These are phyloP conservation scores for Talaromyces verruculosus DNA, from an alignment of 2,329 filamentous ascomycete genomes.

Conservation along the genomic window DNA sequence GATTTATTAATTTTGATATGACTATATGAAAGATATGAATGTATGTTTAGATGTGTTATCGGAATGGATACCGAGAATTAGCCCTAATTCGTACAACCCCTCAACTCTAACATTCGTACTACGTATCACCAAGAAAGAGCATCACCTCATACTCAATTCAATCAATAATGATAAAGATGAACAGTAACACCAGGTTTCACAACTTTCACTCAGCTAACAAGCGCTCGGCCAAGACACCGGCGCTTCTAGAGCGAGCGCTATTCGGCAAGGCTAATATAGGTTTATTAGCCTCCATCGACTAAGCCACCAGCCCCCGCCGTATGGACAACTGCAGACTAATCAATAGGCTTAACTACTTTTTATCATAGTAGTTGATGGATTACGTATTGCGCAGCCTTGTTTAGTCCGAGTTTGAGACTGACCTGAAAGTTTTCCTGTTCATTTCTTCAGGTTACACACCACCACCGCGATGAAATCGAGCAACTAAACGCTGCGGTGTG, in stretches of 20 bases:
- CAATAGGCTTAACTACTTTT: not conserved
- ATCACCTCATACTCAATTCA: too few relatives aligned
- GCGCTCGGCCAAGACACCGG: not conserved
- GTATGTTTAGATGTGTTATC: not conserved
- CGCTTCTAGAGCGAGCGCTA: slow-evolving; percentile 7
- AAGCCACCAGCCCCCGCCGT: not conserved
- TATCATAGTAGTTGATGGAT: not conserved
- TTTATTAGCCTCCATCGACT: not conserved
- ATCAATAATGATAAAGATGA: not conserved
- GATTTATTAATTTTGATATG: slow-evolving; percentile 16
- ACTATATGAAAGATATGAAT: not conserved
- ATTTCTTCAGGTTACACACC: not conserved
- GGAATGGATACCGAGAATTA: not conserved
- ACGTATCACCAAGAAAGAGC: not conserved
- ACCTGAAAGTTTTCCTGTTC: not conserved
- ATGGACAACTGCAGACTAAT: not conserved
- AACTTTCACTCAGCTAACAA: not conserved
- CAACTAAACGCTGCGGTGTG: not conserved
- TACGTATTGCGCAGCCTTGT: not conserved
- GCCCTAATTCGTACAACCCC: not conserved
- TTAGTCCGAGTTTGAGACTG: not conserved
- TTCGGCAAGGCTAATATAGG: slow-evolving; percentile 8
- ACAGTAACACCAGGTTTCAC: not conserved
- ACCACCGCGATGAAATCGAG: not conserved
- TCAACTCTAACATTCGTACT: not conserved